Evolutionary conservation across 306 rosid genomes (phyloP), one percentile per base, ranked within the genome.

Genomic region (Quercus glauca): DNA sequence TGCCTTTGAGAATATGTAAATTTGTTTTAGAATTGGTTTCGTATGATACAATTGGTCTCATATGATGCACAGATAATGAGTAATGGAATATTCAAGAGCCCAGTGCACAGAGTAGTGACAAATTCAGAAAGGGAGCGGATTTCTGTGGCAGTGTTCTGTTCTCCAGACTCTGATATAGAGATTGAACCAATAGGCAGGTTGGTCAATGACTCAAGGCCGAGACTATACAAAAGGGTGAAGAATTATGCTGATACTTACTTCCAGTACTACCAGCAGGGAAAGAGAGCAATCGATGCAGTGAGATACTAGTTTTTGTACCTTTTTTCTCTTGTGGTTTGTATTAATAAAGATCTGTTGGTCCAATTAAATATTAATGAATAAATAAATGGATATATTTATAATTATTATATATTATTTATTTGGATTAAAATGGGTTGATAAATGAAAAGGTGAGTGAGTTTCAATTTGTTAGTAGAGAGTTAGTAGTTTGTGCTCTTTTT

Each of bases 51-150:
- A 49, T n/a, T 10, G 77, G 41, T 11, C 1, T 9, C 13, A 1
- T 4, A 63, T 14, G 43, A 14, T 1, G 7, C 74, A 68, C 85
- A 88, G 91, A 88, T 88, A 20, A 83, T 88, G 91, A 85, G 87
- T 63, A 88, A 85, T 81, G 91, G 89, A 55, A 78, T 85, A 71
- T 85, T 88, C 87, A 81, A 85, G 87, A 88, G 91, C 15, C 83
- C 83, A 45, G 49, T 81, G 84, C 91, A 83, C 37, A 83, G 86
- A 74, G 91, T 83, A 69, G 70, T 80, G 79, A 83, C 87, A 41
- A 85, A 88, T 81, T 71, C 73, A 71, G 80, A 83, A 52, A 87
- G 79, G 73, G 13, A 82, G 80, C 86, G 91, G 78, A 82, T 87
- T 60, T 87, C 90, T 12, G 60, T 85, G 52, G 91, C 90, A 0